Percentiles rank a stretch among this genome's conserved stretches.
These are phyloP conservation scores for Boletus insuetus DNA, from an alignment of 768 basidiomycete species.

Conservation along the genomic window DNA sequence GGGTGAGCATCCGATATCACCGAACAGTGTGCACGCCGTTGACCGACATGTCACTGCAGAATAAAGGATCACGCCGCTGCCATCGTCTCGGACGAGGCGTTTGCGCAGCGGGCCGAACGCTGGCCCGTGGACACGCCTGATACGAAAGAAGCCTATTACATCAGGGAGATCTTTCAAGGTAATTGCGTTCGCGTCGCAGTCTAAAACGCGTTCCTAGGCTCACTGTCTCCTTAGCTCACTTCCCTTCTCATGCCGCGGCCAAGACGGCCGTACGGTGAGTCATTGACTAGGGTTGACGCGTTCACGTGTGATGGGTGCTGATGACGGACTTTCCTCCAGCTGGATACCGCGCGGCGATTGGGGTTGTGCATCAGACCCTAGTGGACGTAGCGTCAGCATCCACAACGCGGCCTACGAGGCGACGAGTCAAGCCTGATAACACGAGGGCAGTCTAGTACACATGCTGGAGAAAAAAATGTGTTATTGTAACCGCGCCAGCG, in stretches of 20 bases:
- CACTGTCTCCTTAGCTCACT: constrained; percentile 50
- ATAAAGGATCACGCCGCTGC: constrained; percentile 86
- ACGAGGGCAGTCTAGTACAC: constrained; percentile 17
- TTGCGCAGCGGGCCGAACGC: constrained; percentile 66
- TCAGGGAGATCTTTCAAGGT: constrained; percentile 91
- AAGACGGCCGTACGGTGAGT: constrained; percentile 85
- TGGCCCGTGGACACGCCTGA: constrained; percentile 84
- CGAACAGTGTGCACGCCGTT: not conserved
- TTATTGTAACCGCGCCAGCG: constrained; percentile 21
- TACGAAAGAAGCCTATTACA: constrained; percentile 95
- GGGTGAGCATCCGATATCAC: constrained; percentile 48
- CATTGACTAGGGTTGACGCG: constrained; percentile 1
- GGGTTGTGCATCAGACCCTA: constrained; percentile 94
- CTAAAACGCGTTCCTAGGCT: not conserved
- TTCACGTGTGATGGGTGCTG: constrained; percentile 9
- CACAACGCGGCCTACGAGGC: constrained; percentile 85
- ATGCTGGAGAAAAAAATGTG: constrained; percentile 16
- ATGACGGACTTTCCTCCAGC: constrained; percentile 35
- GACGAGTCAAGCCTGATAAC: constrained; percentile 12
- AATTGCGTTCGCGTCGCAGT: constrained; percentile 8
- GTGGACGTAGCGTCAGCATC: constrained; percentile 92
- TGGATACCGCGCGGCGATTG: constrained; percentile 97
- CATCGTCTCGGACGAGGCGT: constrained; percentile 77
- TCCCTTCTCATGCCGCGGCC: constrained; percentile 84
- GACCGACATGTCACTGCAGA: constrained; percentile 36